phyloP scores from a whole-genome alignment of 306 rosid species.

The Cucurbita ficifolia region DNA sequence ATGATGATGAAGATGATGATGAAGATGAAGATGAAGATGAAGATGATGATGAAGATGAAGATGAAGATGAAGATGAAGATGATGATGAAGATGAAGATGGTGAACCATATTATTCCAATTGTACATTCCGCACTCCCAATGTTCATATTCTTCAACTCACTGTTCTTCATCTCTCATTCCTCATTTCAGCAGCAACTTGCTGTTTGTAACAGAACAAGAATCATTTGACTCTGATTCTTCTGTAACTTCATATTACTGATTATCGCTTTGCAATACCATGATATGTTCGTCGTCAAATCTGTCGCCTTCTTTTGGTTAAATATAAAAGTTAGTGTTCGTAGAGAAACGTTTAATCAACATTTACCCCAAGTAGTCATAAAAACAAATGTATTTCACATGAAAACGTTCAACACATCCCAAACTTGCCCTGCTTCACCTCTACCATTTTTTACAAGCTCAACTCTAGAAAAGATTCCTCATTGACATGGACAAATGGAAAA shows the following conservation, averaged over 20 bases:
- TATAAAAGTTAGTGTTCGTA: background rate
- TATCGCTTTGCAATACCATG: background rate
- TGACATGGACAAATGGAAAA: background rate
- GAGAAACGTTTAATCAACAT: background rate
- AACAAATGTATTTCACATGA: background rate
- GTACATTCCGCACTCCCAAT: conserved; percentile 38
- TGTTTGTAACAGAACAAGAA: conserved; percentile 13
- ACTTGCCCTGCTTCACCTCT: background rate
- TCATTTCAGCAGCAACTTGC: conserved; percentile 16
- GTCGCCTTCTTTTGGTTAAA: background rate
- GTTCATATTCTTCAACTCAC: conserved; percentile 18
- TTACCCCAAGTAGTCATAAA: background rate
- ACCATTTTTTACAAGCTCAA: too few relatives aligned
- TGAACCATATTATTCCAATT: conserved; percentile 13
- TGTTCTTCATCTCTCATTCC: conserved; percentile 11
- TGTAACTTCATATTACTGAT: background rate
- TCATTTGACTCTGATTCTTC: conserved; percentile 19
- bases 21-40: background rate
- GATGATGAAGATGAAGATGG: conserved; percentile 10
- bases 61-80: conserved; percentile 50
- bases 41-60: conserved; percentile 58
- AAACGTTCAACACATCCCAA: background rate
- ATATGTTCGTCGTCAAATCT: background rate
- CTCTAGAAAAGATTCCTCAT: background rate
- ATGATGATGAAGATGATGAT: too few relatives aligned